phyloP scores from a whole-genome alignment of 2,329 filamentous ascomycete genomes.

The Aureobasidium sp. region DNA sequence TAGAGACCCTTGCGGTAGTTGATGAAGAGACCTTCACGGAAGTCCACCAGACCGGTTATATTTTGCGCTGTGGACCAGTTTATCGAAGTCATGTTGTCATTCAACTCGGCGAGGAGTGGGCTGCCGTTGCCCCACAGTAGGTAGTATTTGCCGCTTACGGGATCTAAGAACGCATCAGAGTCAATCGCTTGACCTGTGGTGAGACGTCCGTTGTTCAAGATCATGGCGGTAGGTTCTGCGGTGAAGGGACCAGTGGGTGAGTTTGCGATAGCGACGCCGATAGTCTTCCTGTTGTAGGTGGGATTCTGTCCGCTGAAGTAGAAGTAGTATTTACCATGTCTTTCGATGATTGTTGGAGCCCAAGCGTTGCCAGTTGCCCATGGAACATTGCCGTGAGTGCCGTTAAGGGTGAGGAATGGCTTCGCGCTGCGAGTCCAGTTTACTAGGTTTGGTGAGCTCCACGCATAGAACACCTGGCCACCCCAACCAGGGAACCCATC shows the following conservation, averaged over 20 bases:
- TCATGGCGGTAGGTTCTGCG: slow-evolving; percentile 21
- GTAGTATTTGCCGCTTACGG: slow-evolving; percentile 21
- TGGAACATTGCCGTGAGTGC: slow-evolving; percentile 34
- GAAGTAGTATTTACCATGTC: slow-evolving; percentile 24
- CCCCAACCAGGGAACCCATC: slow-evolving; percentile 40
- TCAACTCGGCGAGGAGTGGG: slow-evolving; percentile 36
- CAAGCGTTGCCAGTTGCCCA: slow-evolving; percentile 32
- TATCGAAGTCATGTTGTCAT: slow-evolving; percentile 40
- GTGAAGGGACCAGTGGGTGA: slow-evolving; percentile 23
- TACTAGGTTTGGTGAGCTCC: slow-evolving; percentile 39
- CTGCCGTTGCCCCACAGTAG: slow-evolving; percentile 32
- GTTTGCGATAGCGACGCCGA: slow-evolving; percentile 22
- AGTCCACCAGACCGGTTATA: slow-evolving; percentile 34
- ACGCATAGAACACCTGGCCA: slow-evolving; percentile 41
- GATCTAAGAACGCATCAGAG: slow-evolving; percentile 22
- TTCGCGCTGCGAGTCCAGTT: slow-evolving; percentile 35
- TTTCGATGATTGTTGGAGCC: slow-evolving; percentile 23
- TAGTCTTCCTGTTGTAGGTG: slow-evolving; percentile 23
- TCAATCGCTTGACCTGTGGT: slow-evolving; percentile 24
- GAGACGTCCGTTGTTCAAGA: slow-evolving; percentile 22
- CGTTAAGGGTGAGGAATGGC: slow-evolving; percentile 40
- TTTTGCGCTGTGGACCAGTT: slow-evolving; percentile 29
- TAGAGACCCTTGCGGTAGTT: slow-evolving; percentile 39
- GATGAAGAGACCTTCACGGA: slow-evolving; percentile 39
- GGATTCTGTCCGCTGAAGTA: slow-evolving; percentile 27